Conservation (phyloP, 2,329 filamentous ascomycete genomes). For the Aspergillus sp. region DNA sequence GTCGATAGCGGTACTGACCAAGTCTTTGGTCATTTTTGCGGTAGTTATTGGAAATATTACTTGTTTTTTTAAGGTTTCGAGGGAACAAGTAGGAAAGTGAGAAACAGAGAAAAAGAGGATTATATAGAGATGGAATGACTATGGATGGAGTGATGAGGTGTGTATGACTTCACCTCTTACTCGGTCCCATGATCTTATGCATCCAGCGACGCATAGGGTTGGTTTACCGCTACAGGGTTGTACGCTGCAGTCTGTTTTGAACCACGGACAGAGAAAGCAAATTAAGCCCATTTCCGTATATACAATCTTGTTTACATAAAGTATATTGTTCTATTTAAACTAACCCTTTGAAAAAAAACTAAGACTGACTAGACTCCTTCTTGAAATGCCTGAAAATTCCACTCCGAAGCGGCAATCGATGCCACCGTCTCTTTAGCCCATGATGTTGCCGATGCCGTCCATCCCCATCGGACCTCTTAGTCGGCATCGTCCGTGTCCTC, state of each 20-base stretch:
- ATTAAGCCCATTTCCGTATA: too few relatives aligned
- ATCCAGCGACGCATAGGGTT: too few relatives aligned
- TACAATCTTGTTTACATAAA: too few relatives aligned
- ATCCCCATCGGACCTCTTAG: neutral
- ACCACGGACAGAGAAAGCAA: too few relatives aligned
- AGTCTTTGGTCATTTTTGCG: conserved; percentile 1
- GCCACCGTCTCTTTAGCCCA: neutral
- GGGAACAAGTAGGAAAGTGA: neutral
- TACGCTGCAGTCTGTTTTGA: too few relatives aligned
- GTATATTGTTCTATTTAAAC: too few relatives aligned
- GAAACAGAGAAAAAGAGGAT: neutral
- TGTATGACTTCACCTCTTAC: neutral
- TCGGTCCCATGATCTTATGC: too few relatives aligned
- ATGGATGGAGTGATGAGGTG: neutral
- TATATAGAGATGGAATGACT: too few relatives aligned
- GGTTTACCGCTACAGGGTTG: too few relatives aligned
- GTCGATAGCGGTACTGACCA: neutral
- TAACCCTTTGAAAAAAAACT: too few relatives aligned
- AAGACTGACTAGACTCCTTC: neutral
- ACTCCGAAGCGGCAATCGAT: neutral
- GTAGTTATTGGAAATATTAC: neutral
- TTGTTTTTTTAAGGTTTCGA: neutral
- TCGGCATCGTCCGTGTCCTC: neutral
- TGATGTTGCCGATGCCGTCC: neutral
- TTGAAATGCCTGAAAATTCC: neutral